Conservation (phyloP, 192 early-diverging fungal genomes). For the Backusella mclennaniae region DNA sequence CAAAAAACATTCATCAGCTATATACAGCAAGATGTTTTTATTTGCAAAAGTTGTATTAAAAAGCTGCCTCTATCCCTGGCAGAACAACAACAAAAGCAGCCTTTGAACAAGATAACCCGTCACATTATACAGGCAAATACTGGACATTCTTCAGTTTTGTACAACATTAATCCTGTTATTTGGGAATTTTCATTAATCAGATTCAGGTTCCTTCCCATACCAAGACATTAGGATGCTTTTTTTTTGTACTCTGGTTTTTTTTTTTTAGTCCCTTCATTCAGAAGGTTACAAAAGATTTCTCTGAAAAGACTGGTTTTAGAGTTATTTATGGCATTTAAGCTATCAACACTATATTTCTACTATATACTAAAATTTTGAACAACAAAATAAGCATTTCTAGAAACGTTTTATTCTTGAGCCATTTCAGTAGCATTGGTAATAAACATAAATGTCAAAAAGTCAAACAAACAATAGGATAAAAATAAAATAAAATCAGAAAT, state of each 20-base stretch:
- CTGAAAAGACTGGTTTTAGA: not conserved
- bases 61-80: not conserved
- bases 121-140: not conserved
- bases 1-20: not conserved
- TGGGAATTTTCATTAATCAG: not conserved
- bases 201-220: not conserved
- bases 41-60: not conserved
- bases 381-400: not conserved
- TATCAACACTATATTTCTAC: not conserved
- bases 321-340: not conserved
- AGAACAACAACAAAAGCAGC: not conserved
- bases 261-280: not conserved
- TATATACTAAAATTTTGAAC: not conserved
- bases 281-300: not conserved
- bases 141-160: not conserved
- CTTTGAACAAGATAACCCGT: not conserved
- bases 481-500: not conserved
- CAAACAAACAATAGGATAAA: not conserved
- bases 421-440: not conserved
- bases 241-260: slow-evolving; percentile 3
- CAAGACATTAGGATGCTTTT: not conserved
- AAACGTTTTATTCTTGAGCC: not conserved
- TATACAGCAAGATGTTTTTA: too few relatives aligned
- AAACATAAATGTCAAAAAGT: not conserved
- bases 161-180: not conserved